A percentile compares a stretch with the other conserved stretches of the same genome.
These are phyloP conservation scores for Ilex paraguariensis DNA, from an alignment of 305 asterid genomes.

Conservation along the genomic window DNA sequence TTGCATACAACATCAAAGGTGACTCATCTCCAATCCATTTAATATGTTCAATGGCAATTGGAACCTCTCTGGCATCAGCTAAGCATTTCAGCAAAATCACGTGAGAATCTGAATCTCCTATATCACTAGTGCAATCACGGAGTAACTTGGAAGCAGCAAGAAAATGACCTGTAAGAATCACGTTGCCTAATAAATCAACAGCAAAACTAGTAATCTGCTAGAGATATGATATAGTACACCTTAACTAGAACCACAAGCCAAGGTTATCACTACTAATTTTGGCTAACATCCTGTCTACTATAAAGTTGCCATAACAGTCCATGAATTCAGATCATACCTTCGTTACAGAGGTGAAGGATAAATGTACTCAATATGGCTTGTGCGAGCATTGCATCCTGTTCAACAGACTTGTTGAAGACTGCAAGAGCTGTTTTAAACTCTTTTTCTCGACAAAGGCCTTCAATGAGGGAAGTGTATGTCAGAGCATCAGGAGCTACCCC, in stretches of 20 bases:
- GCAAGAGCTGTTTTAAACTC: conserved; percentile 44
- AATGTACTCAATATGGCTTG: conserved; percentile 32
- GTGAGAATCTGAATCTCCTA: conserved; percentile 37
- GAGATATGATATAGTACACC: not conserved
- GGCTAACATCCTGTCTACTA: not conserved
- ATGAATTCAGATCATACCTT: conserved; percentile 34
- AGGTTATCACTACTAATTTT: too few species aligned
- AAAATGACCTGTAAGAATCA: conserved; percentile 44
- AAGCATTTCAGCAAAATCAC: conserved; percentile 43
- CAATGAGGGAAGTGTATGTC: conserved; percentile 47
- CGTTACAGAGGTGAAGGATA: conserved; percentile 51
- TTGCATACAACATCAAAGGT: conserved; percentile 36
- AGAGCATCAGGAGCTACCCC: conserved; percentile 54
- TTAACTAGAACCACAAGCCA: too few species aligned
- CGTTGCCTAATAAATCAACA: not conserved
- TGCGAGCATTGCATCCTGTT: conserved; percentile 48
- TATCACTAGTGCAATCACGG: conserved; percentile 20
- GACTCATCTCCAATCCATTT: conserved; percentile 43
- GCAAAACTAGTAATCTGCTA: too few species aligned
- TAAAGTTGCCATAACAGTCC: not conserved
- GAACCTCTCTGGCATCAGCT: conserved; percentile 43
- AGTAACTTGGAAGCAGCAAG: conserved; percentile 46
- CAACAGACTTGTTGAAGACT: conserved; percentile 43
- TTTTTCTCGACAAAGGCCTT: conserved; percentile 53
- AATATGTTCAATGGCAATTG: conserved; percentile 50